Evolutionary conservation across 306 rosid species (phyloP).

Genomic region (Lablab purpureus): DNA sequence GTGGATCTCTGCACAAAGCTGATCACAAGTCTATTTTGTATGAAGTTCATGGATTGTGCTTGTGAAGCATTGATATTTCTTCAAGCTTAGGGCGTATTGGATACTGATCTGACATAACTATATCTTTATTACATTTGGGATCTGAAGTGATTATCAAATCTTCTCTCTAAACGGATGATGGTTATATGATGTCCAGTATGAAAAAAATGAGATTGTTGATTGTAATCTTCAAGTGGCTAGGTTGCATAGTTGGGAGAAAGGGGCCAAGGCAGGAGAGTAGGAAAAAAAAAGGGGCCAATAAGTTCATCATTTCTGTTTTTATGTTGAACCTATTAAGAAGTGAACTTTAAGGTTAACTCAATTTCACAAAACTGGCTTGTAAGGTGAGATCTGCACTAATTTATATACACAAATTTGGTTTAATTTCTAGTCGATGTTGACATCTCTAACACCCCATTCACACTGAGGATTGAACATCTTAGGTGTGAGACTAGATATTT

Average conservation of each 20-base stretch:
- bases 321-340: too few species aligned
- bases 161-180: background rate
- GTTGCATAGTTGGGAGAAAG: background rate
- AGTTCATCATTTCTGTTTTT: background rate
- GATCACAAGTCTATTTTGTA: background rate
- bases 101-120: slow-evolving; percentile 8
- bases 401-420: too few species aligned
- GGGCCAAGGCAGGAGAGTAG: background rate
- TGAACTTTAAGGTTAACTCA: too few species aligned
- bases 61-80: slow-evolving; percentile 28
- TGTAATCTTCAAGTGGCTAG: background rate
- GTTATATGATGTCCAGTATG: background rate
- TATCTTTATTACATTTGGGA: background rate
- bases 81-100: slow-evolving; percentile 1
- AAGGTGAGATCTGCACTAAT: too few species aligned
- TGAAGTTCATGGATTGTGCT: slow-evolving; percentile 27
- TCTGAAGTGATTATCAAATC: slow-evolving; percentile 17
- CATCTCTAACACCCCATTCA: too few species aligned
- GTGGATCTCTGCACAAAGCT: slow-evolving; percentile 8
- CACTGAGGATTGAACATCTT: too few species aligned
- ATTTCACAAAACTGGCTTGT: too few species aligned
- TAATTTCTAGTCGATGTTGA: too few species aligned
- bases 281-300: background rate
- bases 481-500: too few species aligned
- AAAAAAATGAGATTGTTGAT: background rate